Conservation (phyloP, 2,329 filamentous ascomycete species). For the Cladophialophora psammophila region DNA sequence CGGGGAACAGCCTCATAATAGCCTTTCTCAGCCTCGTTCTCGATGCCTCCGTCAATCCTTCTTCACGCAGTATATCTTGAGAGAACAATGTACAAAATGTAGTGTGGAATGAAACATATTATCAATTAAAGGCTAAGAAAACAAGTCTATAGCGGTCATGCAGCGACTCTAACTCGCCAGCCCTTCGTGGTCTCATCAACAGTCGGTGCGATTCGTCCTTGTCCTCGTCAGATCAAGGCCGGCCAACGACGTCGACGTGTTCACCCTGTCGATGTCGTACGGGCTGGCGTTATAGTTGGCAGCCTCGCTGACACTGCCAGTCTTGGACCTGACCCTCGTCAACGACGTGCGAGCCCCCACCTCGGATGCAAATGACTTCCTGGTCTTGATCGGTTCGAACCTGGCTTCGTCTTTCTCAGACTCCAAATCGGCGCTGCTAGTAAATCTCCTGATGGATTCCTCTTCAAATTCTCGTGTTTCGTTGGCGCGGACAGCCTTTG, state of each 20-base stretch:
- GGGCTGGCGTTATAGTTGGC: constrained; percentile 44
- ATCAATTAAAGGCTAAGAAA: no score
- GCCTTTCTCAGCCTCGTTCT: no score
- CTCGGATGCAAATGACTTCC: constrained; percentile 23
- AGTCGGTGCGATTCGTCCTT: constrained; percentile 24
- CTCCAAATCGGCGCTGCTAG: constrained; percentile 15
- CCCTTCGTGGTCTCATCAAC: constrained; percentile 2
- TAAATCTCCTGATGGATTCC: neutral
- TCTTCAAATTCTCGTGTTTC: neutral
- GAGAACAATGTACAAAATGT: no score
- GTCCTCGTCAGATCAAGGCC: constrained; percentile 35
- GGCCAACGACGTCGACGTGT: constrained; percentile 43
- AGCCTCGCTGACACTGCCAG: constrained; percentile 35
- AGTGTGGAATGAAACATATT: no score
- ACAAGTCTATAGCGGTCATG: no score
- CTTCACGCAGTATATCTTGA: no score
- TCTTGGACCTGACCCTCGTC: constrained; percentile 27
- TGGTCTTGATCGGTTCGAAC: constrained; percentile 31
- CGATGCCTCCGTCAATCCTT: no score
- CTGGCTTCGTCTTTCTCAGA: constrained; percentile 1
- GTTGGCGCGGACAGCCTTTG: constrained; percentile 18
- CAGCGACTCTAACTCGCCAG: no score
- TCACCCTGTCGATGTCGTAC: constrained; percentile 46
- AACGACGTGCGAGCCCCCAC: constrained; percentile 23
- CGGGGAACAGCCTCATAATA: no score